Evolutionary conservation across 1,284 basidiomycete genomes (phyloP).

Genomic region (Rhizoctonia solani): DNA sequence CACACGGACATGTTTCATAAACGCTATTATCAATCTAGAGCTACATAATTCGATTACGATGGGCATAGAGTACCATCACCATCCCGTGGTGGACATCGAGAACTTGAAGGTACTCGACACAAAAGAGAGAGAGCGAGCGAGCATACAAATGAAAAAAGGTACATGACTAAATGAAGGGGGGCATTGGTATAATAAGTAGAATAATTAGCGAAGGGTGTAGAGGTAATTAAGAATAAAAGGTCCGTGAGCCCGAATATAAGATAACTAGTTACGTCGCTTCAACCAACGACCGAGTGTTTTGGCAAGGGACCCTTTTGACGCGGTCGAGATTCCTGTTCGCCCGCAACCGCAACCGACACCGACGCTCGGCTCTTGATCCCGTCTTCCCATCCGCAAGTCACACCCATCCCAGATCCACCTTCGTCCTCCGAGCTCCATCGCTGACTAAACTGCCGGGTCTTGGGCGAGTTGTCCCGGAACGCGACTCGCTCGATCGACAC

Average conservation of each 20-base stretch:
- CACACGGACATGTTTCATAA: too few relatives aligned
- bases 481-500: slow-evolving; percentile 12
- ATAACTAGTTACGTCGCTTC: background rate
- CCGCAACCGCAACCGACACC: too few relatives aligned
- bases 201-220: too few relatives aligned
- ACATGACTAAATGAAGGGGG: too few relatives aligned
- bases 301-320: slow-evolving; percentile 7
- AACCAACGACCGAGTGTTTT: slow-evolving; percentile 15
- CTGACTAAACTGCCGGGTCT: background rate
- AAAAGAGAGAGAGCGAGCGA: too few relatives aligned
- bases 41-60: background rate
- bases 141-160: too few relatives aligned
- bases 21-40: background rate
- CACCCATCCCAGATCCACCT: background rate
- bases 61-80: background rate
- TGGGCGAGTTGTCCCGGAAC: slow-evolving; percentile 4
- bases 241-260: too few relatives aligned
- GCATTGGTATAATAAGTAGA: too few relatives aligned
- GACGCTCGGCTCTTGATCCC: slow-evolving; percentile 19
- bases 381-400: slow-evolving; percentile 1
- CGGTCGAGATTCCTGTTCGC: background rate
- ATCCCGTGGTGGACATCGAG: background rate
- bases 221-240: too few relatives aligned
- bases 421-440: background rate
- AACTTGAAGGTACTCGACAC: background rate